These are phyloP conservation scores for Lyophyllum atratum DNA, from an alignment of 768 basidiomycete species.

Conservation along the genomic window DNA sequence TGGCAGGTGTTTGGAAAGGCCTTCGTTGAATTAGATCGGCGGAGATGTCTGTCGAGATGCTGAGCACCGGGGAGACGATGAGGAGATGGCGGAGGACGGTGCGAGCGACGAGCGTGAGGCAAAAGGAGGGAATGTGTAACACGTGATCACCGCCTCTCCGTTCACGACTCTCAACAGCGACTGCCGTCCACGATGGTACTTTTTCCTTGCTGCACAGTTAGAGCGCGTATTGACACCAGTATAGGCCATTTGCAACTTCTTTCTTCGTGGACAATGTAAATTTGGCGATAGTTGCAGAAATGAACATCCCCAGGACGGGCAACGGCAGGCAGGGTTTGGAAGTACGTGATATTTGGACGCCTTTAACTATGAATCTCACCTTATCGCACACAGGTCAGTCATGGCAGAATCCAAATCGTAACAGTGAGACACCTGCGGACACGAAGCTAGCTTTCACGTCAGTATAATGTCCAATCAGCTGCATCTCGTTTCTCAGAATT, in stretches of 20 bases:
- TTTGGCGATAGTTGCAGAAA: constrained; percentile 69
- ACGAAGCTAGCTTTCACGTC: constrained; percentile 32
- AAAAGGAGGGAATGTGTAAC: not conserved
- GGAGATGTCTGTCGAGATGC: not conserved
- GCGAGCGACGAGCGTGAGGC: not conserved
- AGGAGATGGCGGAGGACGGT: not conserved
- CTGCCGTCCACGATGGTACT: constrained; percentile 16
- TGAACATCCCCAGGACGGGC: constrained; percentile 54
- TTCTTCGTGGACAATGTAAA: constrained; percentile 61
- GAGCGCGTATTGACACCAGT: not conserved
- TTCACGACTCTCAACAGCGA: not conserved
- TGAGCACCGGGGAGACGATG: not conserved
- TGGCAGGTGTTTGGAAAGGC: not conserved
- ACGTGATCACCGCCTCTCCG: not conserved
- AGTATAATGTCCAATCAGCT: not conserved
- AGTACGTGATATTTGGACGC: constrained; percentile 40
- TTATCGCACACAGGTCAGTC: constrained; percentile 34
- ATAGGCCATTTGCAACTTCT: constrained; percentile 64
- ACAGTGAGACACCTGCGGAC: constrained; percentile 19
- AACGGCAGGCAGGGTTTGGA: constrained; percentile 43
- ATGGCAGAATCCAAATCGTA: constrained; percentile 34
- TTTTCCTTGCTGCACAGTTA: not conserved
- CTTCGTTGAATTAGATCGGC: not conserved
- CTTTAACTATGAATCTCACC: constrained; percentile 7
- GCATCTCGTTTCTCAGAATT: not conserved